Conservation (phyloP, 805 yeast species). For the Teunomyces cretensis region DNA sequence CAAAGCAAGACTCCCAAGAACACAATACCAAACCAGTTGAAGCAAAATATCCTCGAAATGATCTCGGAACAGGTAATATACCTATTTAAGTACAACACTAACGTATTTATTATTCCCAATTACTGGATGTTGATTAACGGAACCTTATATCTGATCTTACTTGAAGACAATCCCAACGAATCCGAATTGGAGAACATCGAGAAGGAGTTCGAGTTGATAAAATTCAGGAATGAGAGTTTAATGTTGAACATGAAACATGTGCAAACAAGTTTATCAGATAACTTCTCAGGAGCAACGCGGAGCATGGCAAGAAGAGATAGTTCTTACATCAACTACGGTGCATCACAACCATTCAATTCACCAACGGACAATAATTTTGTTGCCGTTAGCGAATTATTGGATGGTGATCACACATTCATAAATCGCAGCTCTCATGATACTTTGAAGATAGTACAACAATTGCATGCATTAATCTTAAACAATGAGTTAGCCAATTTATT, state of each 20-base stretch:
- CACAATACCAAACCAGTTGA: slow-evolving; percentile 14
- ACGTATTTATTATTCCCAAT: slow-evolving; percentile 62
- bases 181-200: slow-evolving; percentile 27
- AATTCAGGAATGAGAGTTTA: slow-evolving; percentile 69
- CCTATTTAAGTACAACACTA: slow-evolving; percentile 51
- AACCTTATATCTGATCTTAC: slow-evolving; percentile 41
- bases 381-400: neutral
- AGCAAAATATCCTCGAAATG: slow-evolving; percentile 27
- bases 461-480: slow-evolving; percentile 34
- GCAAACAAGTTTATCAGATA: neutral
- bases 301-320: slow-evolving; percentile 3
- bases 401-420: slow-evolving; percentile 17
- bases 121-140: slow-evolving; percentile 59
- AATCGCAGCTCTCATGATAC: slow-evolving; percentile 28
- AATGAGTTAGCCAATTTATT: slow-evolving; percentile 29
- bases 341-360: neutral
- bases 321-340: slow-evolving; percentile 1
- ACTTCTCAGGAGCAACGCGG: neutral
- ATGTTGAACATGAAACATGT: slow-evolving; percentile 47
- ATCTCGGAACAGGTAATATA: slow-evolving; percentile 33
- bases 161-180: slow-evolving; percentile 17
- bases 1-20: neutral
- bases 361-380: slow-evolving; percentile 3
- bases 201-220: slow-evolving; percentile 58
- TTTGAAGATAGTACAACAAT: slow-evolving; percentile 31